Percentiles rank a stretch among this genome's conserved stretches.
Evolutionary conservation across 805 yeast species (phyloP).

Genomic region (Wickerhamomyces chaumierensis): DNA sequence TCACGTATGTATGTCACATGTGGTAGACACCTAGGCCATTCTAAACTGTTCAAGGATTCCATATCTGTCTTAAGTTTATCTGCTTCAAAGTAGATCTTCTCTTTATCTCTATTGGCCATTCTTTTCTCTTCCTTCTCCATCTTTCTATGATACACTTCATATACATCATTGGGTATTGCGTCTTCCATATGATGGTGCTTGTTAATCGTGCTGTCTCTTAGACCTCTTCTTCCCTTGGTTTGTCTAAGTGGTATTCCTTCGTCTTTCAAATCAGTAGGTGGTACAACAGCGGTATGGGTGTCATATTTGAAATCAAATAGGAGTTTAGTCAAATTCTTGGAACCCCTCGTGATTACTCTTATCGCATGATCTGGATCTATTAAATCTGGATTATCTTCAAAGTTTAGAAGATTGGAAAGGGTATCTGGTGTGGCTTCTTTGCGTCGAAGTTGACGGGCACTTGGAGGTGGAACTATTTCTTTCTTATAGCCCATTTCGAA

Average conservation of each 20-base stretch:
- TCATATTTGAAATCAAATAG: not conserved
- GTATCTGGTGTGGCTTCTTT: conserved; percentile 4
- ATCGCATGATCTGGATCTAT: conserved; percentile 3
- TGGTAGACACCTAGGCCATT: conserved; percentile 35
- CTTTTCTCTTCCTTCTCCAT: conserved; percentile 58
- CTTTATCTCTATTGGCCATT: conserved; percentile 42
- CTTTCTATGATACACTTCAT: conserved; percentile 36
- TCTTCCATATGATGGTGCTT: conserved; percentile 16
- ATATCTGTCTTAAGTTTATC: conserved; percentile 33
- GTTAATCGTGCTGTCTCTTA: not conserved
- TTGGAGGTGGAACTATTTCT: not conserved
- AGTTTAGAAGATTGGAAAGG: conserved; percentile 8
- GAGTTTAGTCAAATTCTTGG: not conserved
- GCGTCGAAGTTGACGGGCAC: conserved; percentile 7
- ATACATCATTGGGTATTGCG: conserved; percentile 35
- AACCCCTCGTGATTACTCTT: too few relatives aligned
- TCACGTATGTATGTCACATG: conserved; percentile 40
- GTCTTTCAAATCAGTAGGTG: not conserved
- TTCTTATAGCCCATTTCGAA: not conserved
- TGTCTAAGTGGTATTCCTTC: not conserved
- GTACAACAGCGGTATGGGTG: not conserved
- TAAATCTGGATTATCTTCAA: conserved; percentile 5
- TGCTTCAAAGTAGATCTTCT: conserved; percentile 39
- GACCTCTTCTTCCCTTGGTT: not conserved
- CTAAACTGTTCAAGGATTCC: conserved; percentile 30